Percentiles rank a stretch among this genome's conserved stretches.
phyloP scores from a whole-genome alignment of 208 protist species.

The Trypanosoma melophagium region DNA sequence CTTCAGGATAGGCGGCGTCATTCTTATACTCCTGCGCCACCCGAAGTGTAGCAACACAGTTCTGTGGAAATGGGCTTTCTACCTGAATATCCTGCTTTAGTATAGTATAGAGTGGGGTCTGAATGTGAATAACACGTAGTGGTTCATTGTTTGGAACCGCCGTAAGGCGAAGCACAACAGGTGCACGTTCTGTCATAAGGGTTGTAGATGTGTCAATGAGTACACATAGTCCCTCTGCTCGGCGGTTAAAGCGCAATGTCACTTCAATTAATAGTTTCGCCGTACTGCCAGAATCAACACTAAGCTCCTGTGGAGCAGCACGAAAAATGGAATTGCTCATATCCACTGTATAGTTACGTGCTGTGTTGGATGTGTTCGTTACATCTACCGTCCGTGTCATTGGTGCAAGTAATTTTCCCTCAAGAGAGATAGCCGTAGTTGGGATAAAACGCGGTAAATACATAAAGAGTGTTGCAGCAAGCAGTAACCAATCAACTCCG shows the following conservation, averaged over 20 bases:
- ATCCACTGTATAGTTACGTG: constrained; percentile 71
- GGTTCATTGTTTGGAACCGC: constrained; percentile 71
- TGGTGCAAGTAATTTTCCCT: constrained; percentile 73
- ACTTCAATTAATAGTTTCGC: constrained; percentile 57
- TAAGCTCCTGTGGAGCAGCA: constrained; percentile 52
- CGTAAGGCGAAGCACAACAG: constrained; percentile 70
- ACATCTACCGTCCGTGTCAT: constrained; percentile 81
- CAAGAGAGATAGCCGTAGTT: constrained; percentile 63
- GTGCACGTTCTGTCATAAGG: constrained; percentile 48
- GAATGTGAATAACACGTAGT: constrained; percentile 57
- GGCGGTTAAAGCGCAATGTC: constrained; percentile 67
- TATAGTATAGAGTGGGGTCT: constrained; percentile 77
- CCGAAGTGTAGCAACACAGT: constrained; percentile 76
- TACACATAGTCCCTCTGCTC: constrained; percentile 57
- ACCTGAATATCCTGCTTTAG: constrained; percentile 71
- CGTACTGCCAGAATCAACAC: constrained; percentile 50
- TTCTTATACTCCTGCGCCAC: constrained; percentile 67
- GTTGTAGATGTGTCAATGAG: constrained; percentile 58
- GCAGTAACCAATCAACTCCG: constrained; percentile 68
- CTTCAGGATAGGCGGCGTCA: constrained; percentile 40
- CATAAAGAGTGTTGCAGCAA: constrained; percentile 75
- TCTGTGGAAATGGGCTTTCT: constrained; percentile 75
- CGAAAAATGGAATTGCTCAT: constrained; percentile 70
- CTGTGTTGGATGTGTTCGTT: constrained; percentile 55
- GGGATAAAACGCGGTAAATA: constrained; percentile 82